These are phyloP conservation scores for Candida verbasci DNA, from an alignment of 805 yeast species.

Conservation along the genomic window DNA sequence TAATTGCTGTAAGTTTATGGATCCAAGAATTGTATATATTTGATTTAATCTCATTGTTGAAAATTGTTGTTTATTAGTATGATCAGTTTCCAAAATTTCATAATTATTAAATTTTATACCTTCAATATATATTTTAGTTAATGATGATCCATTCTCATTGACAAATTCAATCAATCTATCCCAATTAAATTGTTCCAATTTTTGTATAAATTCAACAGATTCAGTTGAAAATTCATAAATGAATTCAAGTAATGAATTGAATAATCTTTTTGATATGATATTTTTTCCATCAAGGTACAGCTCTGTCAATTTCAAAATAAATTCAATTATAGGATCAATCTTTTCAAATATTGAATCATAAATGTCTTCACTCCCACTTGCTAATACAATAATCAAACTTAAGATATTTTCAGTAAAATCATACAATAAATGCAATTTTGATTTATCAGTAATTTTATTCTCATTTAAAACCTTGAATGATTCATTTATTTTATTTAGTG, in stretches of 20 bases:
- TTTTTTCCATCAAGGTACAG: conserved; percentile 2
- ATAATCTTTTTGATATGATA: conserved; percentile 37
- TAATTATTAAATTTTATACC: conserved; percentile 40
- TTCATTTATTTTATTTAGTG: conserved; percentile 46
- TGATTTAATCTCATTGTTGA: conserved; percentile 18
- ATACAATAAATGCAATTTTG: conserved; percentile 46
- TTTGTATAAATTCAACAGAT: conserved; percentile 48
- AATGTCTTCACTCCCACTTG: conserved; percentile 54
- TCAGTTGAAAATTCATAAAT: conserved; percentile 59
- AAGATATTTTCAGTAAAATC: conserved; percentile 72
- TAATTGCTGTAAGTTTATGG: conserved; percentile 27
- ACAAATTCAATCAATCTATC: conserved; percentile 4
- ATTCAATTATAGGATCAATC: conserved; percentile 34
- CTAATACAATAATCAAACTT: conserved; percentile 62
- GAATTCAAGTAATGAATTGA: conserved; percentile 52
- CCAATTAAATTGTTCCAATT: conserved; percentile 17
- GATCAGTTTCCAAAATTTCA: conserved; percentile 23
- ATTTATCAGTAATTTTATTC: conserved; percentile 28
- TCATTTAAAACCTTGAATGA: conserved; percentile 44
- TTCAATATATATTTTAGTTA: conserved; percentile 34
- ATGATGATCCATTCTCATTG: conserved; percentile 8
- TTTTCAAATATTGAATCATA: conserved; percentile 44
- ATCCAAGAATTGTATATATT: conserved; percentile 18
- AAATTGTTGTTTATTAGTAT: conserved; percentile 15
- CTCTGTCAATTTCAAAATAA: conserved; percentile 33